A percentile compares a stretch with the other conserved stretches of the same genome.
Evolutionary conservation across 345 rosid genomes (phyloP).

Genomic region (Erysimum cheiranthoides): DNA sequence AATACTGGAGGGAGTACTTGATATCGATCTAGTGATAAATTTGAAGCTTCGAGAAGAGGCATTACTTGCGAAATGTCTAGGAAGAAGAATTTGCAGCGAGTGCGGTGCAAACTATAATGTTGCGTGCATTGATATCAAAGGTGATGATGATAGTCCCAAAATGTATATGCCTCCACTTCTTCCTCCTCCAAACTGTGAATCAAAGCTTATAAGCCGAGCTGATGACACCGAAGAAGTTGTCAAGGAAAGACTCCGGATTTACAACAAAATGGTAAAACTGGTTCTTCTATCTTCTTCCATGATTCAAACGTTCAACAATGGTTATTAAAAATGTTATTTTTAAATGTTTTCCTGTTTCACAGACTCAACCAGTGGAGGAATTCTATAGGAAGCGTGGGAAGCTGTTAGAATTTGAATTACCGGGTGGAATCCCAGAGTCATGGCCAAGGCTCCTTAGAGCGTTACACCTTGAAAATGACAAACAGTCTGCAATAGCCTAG

Average conservation of each 20-base stretch:
- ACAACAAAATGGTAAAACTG: slow-evolving; percentile 64
- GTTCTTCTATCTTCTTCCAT: background rate
- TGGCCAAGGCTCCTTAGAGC: slow-evolving; percentile 96
- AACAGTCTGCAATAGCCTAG: slow-evolving; percentile 72
- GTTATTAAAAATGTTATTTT: background rate
- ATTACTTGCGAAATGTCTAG: slow-evolving; percentile 90
- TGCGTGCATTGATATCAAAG: slow-evolving; percentile 87
- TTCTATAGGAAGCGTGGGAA: slow-evolving; percentile 79
- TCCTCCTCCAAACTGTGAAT: slow-evolving; percentile 84
- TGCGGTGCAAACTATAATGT: slow-evolving; percentile 91
- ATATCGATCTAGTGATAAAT: slow-evolving; percentile 82
- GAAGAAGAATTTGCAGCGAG: slow-evolving; percentile 89
- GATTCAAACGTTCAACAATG: background rate
- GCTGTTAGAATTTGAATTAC: slow-evolving; percentile 86
- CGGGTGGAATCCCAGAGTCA: slow-evolving; percentile 97
- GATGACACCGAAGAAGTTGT: slow-evolving; percentile 96
- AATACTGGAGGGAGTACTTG: slow-evolving; percentile 86
- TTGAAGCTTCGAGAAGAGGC: slow-evolving; percentile 90
- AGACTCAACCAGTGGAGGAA: slow-evolving; percentile 93
- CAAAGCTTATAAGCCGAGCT: slow-evolving; percentile 84
- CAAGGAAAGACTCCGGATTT: slow-evolving; percentile 80
- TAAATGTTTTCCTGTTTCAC: background rate
- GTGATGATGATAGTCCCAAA: slow-evolving; percentile 71
- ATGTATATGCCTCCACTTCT: slow-evolving; percentile 97
- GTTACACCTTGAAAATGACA: slow-evolving; percentile 72